A percentile compares a stretch with the other conserved stretches of the same genome.
Evolutionary conservation across 768 basidiomycete genomes (phyloP).

Genomic region (Thelephora aurantiotincta): DNA sequence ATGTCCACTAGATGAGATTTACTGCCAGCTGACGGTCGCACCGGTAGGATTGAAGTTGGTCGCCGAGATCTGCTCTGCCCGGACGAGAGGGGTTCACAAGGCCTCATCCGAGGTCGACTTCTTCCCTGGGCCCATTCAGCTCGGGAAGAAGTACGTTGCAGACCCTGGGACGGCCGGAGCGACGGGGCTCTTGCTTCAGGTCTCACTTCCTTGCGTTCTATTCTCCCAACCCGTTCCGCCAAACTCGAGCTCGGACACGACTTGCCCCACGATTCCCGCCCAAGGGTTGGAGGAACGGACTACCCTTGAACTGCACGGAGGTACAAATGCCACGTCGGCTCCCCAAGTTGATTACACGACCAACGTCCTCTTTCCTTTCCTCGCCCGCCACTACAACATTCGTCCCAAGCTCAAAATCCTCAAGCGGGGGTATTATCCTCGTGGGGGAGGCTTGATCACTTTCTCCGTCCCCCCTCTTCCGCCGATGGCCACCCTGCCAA

Average conservation of each 20-base stretch:
- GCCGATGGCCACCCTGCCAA: conserved; percentile 21
- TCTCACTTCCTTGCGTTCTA: conserved; percentile 53
- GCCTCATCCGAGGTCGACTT: conserved; percentile 44
- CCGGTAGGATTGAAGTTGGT: conserved; percentile 48
- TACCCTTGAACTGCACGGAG: conserved; percentile 44
- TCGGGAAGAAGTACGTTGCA: conserved; percentile 27
- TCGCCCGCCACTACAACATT: conserved; percentile 38
- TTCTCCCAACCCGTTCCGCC: conserved; percentile 24
- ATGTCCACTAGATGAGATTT: background rate
- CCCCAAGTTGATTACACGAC: conserved; percentile 68
- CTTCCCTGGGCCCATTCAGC: conserved; percentile 29
- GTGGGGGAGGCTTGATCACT: conserved; percentile 51
- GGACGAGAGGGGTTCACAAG: conserved; percentile 37
- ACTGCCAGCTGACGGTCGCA: too few relatives aligned
- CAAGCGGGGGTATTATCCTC: conserved; percentile 59
- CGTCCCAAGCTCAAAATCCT: conserved; percentile 29
- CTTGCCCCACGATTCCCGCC: conserved; percentile 5
- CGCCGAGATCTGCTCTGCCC: conserved; percentile 42
- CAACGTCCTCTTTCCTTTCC: conserved; percentile 55
- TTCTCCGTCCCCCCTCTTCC: conserved; percentile 22
- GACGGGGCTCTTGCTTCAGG: conserved; percentile 56
- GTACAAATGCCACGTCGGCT: conserved; percentile 57
- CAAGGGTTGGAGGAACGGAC: conserved; percentile 14
- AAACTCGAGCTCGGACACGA: conserved; percentile 1
- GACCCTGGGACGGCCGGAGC: conserved; percentile 54